Conservation (phyloP, 208 protist genomes). For the Trypanosoma platydactyli region DNA sequence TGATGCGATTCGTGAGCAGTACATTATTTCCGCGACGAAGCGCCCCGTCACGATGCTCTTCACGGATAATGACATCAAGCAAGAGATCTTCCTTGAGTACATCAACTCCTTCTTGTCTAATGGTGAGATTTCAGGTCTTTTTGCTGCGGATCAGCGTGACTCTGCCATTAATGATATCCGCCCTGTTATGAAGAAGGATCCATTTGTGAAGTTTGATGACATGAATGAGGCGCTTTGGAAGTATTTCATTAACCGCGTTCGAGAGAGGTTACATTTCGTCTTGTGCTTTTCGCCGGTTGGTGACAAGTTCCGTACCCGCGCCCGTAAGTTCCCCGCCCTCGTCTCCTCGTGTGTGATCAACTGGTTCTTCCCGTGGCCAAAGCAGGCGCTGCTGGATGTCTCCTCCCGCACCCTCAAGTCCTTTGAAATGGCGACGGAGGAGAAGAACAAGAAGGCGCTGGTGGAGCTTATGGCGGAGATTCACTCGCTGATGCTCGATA, state of each 20-base stretch:
- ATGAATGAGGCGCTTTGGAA: constrained; percentile 96
- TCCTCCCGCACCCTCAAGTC: constrained; percentile 85
- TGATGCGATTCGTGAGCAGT: constrained; percentile 93
- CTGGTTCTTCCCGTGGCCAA: constrained; percentile 98
- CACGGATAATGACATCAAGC: constrained; percentile 98
- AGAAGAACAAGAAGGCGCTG: constrained; percentile 87
- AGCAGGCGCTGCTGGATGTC: constrained; percentile 94
- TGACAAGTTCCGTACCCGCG: constrained; percentile 95
- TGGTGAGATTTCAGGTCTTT: constrained; percentile 97
- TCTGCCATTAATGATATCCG: constrained; percentile 95
- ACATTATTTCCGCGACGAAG: constrained; percentile 83
- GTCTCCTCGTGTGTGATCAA: constrained; percentile 97
- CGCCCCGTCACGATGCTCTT: constrained; percentile 95
- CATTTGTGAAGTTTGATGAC: constrained; percentile 93
- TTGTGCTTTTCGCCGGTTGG: constrained; percentile 98
- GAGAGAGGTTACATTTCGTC: constrained; percentile 96
- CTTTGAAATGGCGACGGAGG: constrained; percentile 93
- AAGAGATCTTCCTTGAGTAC: constrained; percentile 98
- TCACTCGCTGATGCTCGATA: constrained; percentile 89
- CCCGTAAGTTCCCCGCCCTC: constrained; percentile 97
- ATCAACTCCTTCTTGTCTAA: constrained; percentile 97
- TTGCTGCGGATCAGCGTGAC: constrained; percentile 97
- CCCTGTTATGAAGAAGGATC: constrained; percentile 94
- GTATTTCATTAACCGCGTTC: constrained; percentile 97
- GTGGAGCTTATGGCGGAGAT: constrained; percentile 93